A percentile compares a stretch with the other conserved stretches of the same genome.
Conservation (phyloP, 805 yeast species). For the Yarrowia osloensis region DNA sequence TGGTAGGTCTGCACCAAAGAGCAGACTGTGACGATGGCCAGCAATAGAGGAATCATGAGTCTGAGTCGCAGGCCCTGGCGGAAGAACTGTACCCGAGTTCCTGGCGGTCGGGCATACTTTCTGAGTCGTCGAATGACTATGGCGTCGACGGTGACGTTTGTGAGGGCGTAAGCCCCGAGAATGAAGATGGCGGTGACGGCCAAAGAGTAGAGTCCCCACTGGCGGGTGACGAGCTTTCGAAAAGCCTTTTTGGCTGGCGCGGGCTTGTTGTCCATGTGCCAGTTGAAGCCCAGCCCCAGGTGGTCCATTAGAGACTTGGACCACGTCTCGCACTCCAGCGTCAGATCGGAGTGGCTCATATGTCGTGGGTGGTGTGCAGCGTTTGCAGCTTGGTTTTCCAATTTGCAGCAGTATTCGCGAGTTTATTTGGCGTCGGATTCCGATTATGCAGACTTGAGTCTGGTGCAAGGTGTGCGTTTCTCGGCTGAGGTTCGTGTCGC, state of each 20-base stretch:
- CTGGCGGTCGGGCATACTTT: conserved; percentile 27
- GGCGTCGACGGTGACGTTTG: conserved; percentile 8
- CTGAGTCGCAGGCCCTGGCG: conserved; percentile 10
- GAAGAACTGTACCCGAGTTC: conserved; percentile 11
- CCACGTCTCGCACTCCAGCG: conserved; percentile 20
- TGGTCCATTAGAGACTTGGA: conserved; percentile 21
- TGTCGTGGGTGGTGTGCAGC: neutral
- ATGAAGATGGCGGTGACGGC: conserved; percentile 17
- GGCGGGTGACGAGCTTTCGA: conserved; percentile 6
- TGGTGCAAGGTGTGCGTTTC: neutral
- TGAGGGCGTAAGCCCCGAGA: conserved; percentile 11
- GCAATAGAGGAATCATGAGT: neutral
- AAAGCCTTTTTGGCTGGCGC: conserved; percentile 13
- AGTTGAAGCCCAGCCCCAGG: conserved; percentile 27
- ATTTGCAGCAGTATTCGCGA: conserved; percentile 11
- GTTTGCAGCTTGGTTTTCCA: conserved; percentile 4
- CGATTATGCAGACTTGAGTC: conserved; percentile 6
- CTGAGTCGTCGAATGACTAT: conserved; percentile 19
- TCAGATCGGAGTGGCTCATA: conserved; percentile 5
- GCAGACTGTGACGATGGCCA: conserved; percentile 10
- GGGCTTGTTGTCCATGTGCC: conserved; percentile 30
- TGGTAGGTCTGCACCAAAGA: conserved; percentile 26
- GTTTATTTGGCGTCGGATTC: neutral
- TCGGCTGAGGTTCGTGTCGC: neutral
- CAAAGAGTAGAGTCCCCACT: conserved; percentile 19